phyloP scores from a whole-genome alignment of 2,329 filamentous ascomycete species.

The Fusarium graminum region DNA sequence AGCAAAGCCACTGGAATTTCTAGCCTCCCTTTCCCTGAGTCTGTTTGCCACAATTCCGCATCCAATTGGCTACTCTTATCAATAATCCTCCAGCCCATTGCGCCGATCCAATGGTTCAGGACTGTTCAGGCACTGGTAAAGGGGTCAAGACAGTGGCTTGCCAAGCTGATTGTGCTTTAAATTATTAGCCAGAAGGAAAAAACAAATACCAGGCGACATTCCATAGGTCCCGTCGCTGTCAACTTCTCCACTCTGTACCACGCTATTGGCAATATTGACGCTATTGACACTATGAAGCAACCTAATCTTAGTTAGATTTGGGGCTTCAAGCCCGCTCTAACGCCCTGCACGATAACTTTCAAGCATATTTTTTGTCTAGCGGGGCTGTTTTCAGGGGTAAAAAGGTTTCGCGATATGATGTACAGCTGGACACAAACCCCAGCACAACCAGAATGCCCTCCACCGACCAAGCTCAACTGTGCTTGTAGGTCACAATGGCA shows the following conservation, averaged over 20 bases:
- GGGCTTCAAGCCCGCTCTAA: not conserved
- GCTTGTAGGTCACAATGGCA: not conserved
- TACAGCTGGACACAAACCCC: not conserved
- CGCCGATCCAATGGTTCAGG: not conserved
- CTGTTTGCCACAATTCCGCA: not conserved
- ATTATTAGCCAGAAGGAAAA: conserved; percentile 11
- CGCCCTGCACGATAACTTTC: not conserved
- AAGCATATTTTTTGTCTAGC: not conserved
- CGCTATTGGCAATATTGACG: not conserved
- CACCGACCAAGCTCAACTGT: not conserved
- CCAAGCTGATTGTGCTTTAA: not conserved
- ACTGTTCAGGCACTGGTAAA: not conserved
- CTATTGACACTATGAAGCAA: not conserved
- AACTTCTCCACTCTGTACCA: not conserved
- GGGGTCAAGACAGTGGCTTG: conserved; percentile 4
- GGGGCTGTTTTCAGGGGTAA: not conserved
- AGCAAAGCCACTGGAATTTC: conserved; percentile 29
- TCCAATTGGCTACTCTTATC: conserved; percentile 7
- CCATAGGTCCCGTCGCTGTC: not conserved
- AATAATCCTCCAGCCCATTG: not conserved
- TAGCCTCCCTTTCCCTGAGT: conserved; percentile 14
- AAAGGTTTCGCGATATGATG: not conserved
- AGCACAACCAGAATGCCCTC: not conserved
- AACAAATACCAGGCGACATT: conserved; percentile 20
- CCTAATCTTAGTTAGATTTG: not conserved